Evolutionary conservation across 1,284 basidiomycete genomes (phyloP).

Genomic region (Ganoderma resinaceum): DNA sequence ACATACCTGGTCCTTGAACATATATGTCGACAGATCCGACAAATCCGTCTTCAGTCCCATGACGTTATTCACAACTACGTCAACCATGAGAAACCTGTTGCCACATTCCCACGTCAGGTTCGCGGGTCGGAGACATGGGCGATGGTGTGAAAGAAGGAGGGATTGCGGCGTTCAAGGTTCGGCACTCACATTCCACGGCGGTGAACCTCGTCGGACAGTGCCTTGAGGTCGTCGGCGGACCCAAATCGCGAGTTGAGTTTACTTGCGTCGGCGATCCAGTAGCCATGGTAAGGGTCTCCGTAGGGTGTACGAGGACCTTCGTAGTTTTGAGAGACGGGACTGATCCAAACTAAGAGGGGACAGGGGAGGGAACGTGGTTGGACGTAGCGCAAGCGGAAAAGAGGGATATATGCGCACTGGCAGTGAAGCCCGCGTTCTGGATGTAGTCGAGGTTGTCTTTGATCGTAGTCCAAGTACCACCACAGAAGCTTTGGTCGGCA

Average conservation of each 20-base stretch:
- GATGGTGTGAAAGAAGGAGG: neutral
- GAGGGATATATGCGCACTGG: constrained; percentile 55
- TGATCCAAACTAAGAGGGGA: constrained; percentile 61
- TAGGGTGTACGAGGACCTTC: constrained; percentile 72
- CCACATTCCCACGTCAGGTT: neutral
- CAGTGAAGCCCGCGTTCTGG: constrained; percentile 79
- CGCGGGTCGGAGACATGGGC: neutral
- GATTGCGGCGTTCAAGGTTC: neutral
- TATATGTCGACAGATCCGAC: constrained; percentile 63
- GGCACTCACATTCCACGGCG: constrained; percentile 66
- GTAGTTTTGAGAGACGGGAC: constrained; percentile 75
- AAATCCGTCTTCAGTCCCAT: constrained; percentile 62
- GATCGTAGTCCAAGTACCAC: constrained; percentile 82
- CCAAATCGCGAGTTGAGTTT: constrained; percentile 77
- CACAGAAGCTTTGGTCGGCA: constrained; percentile 69
- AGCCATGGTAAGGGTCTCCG: constrained; percentile 75
- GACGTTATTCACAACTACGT: constrained; percentile 81
- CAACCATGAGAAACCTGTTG: constrained; percentile 76
- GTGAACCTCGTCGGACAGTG: constrained; percentile 71
- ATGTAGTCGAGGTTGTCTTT: constrained; percentile 82
- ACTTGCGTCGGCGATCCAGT: constrained; percentile 71
- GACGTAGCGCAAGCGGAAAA: constrained; percentile 9
- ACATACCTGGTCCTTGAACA: constrained; percentile 64
- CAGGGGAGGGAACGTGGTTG: constrained; percentile 4
- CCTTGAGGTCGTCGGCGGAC: constrained; percentile 73